Conservation (phyloP, 2,329 filamentous ascomycete genomes). For the Verticillium nonalfalfae region DNA sequence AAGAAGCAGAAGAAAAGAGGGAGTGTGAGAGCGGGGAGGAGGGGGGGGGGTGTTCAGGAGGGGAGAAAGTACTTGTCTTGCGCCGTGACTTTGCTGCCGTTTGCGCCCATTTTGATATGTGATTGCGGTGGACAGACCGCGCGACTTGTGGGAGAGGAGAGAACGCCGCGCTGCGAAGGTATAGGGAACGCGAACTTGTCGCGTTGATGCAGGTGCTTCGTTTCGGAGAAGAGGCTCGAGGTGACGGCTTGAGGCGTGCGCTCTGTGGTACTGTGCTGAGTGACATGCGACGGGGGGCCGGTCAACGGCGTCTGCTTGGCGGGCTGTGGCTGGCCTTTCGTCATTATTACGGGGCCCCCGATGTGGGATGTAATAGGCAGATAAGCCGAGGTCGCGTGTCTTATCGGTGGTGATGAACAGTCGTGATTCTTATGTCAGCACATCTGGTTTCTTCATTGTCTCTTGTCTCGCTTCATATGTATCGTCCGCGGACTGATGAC, state of each 20-base stretch:
- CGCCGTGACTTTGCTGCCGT: constrained; percentile 50
- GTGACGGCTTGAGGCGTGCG: no score
- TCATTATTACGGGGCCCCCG: background rate
- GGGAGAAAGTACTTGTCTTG: constrained; percentile 71
- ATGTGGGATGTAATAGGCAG: background rate
- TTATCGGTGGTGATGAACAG: background rate
- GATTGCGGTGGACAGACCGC: background rate
- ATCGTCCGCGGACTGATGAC: no score
- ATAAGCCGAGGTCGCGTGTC: background rate
- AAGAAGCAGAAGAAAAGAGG: background rate
- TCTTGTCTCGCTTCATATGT: no score
- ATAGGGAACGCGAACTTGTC: background rate
- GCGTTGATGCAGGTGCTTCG: background rate
- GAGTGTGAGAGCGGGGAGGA: background rate
- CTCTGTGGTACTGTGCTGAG: background rate
- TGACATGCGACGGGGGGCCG: background rate
- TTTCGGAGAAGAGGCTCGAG: background rate
- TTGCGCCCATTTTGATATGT: constrained; percentile 42
- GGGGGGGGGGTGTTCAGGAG: background rate
- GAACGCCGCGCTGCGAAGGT: background rate
- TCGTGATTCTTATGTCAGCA: background rate
- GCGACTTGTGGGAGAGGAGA: background rate
- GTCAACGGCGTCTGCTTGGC: background rate
- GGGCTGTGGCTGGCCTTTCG: background rate
- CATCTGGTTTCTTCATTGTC: no score